These are phyloP conservation scores for Logfia minima DNA, from an alignment of 129 eudicot genomes.

Conservation along the genomic window DNA sequence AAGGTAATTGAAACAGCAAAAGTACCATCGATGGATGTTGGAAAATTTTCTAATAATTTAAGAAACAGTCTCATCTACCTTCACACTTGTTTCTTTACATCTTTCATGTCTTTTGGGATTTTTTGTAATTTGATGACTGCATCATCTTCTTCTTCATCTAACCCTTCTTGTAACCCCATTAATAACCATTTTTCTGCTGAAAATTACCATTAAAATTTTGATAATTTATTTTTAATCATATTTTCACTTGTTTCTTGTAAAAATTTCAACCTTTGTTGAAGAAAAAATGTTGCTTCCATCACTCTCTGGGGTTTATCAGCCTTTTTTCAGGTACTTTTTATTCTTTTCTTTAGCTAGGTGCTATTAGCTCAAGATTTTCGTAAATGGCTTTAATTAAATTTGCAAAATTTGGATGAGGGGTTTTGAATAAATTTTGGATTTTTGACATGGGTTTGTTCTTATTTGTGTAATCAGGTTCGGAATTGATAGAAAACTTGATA, in stretches of 20 bases:
- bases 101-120: slow-evolving; percentile 30
- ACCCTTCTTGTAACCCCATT: slow-evolving; percentile 43
- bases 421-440: slow-evolving; percentile 28
- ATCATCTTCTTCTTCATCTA: slow-evolving; percentile 39
- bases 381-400: slow-evolving; percentile 28
- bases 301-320: slow-evolving; percentile 25
- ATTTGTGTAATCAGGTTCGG: slow-evolving; percentile 51
- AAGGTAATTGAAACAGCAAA: background rate
- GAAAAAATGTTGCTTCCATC: slow-evolving; percentile 42
- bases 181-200: slow-evolving; percentile 26
- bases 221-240: slow-evolving; percentile 2
- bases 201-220: slow-evolving; percentile 20
- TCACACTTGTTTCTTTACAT: slow-evolving; percentile 19
- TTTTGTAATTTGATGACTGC: slow-evolving; percentile 37
- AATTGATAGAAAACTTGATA: slow-evolving; percentile 31
- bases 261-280: slow-evolving; percentile 23
- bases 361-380: slow-evolving; percentile 22
- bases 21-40: slow-evolving; percentile 46
- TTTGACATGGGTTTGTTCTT: slow-evolving; percentile 47
- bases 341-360: background rate
- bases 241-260: slow-evolving; percentile 12
- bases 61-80: slow-evolving; percentile 30
- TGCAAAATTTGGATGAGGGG: slow-evolving; percentile 19
- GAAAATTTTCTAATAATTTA: slow-evolving; percentile 15
- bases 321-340: slow-evolving; percentile 24